Conservation (phyloP, 108 stramenopile species). For the Stephanodiscus minutulus region DNA sequence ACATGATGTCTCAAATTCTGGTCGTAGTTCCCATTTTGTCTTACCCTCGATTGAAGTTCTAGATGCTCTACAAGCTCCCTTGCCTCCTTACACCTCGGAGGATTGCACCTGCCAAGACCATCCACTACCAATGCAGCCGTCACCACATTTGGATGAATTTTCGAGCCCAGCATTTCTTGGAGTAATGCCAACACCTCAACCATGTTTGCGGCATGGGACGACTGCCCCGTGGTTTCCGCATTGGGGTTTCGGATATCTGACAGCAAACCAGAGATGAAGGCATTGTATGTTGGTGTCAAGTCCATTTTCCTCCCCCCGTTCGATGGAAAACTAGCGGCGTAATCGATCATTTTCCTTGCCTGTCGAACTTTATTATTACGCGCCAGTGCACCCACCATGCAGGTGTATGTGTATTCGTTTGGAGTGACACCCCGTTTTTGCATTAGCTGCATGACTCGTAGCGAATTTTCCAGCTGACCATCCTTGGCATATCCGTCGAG, state of each 20-base stretch:
- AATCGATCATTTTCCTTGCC: slow-evolving; percentile 63
- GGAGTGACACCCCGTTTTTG: slow-evolving; percentile 58
- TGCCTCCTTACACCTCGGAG: slow-evolving; percentile 69
- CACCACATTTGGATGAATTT: slow-evolving; percentile 61
- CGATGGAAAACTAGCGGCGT: slow-evolving; percentile 33
- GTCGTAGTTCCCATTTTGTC: slow-evolving; percentile 1
- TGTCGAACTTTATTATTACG: slow-evolving; percentile 56
- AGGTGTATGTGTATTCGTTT: slow-evolving; percentile 79
- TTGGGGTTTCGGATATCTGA: slow-evolving; percentile 19
- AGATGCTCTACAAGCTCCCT: slow-evolving; percentile 57
- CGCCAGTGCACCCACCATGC: slow-evolving; percentile 73
- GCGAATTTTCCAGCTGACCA: slow-evolving; percentile 61
- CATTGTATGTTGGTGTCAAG: slow-evolving; percentile 61
- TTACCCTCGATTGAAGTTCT: slow-evolving; percentile 12
- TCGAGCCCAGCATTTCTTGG: slow-evolving; percentile 57
- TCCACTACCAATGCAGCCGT: slow-evolving; percentile 67
- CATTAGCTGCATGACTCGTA: slow-evolving; percentile 62
- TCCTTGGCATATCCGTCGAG: slow-evolving; percentile 75
- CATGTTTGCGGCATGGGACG: slow-evolving; percentile 36
- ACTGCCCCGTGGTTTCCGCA: background rate
- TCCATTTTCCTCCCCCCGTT: slow-evolving; percentile 20
- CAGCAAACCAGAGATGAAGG: slow-evolving; percentile 73
- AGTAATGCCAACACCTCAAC: slow-evolving; percentile 57
- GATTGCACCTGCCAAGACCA: slow-evolving; percentile 63
- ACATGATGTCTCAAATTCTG: background rate